phyloP scores from a whole-genome alignment of 2,329 filamentous ascomycete genomes.

The Diaporthe sp. region DNA sequence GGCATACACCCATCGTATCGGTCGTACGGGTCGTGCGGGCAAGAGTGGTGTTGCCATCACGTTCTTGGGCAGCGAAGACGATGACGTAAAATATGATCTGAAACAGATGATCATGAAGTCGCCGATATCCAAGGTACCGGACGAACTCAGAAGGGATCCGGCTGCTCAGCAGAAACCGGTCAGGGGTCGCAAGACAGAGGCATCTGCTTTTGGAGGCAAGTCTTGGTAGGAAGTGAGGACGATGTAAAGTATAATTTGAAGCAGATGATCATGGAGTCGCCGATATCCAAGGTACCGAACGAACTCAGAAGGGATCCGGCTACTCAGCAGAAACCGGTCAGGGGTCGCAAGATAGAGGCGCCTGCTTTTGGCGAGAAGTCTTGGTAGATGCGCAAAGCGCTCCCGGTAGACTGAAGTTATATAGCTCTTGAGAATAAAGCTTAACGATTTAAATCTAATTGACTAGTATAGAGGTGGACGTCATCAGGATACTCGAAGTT shows the following conservation, averaged over 20 bases:
- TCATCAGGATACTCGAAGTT: no score
- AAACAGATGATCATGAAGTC: conserved; percentile 97
- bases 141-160: conserved; percentile 90
- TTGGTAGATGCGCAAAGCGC: conserved; percentile 13
- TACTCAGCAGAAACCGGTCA: conserved; percentile 82
- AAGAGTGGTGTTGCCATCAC: conserved; percentile 97
- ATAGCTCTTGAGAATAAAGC: background rate
- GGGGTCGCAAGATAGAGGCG: conserved; percentile 44
- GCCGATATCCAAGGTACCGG: conserved; percentile 86
- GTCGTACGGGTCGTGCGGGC: conserved; percentile 95
- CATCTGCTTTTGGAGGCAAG: conserved; percentile 10
- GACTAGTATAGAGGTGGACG: no score
- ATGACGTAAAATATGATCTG: conserved; percentile 91
- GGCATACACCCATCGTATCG: conserved; percentile 95
- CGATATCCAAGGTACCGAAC: conserved; percentile 89
- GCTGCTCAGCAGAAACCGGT: conserved; percentile 86
- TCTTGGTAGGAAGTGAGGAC: conserved; percentile 60
- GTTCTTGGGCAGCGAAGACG: conserved; percentile 91
- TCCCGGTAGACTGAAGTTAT: background rate
- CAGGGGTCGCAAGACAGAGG: conserved; percentile 46
- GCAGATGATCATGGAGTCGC: conserved; percentile 83
- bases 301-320: conserved; percentile 90
- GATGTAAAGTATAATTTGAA: conserved; percentile 95
- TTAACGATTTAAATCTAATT: no score
- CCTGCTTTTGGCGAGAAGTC: conserved; percentile 6